phyloP scores from a whole-genome alignment of 495 filamentous ascomycete species.

The Cercophora sp. region DNA sequence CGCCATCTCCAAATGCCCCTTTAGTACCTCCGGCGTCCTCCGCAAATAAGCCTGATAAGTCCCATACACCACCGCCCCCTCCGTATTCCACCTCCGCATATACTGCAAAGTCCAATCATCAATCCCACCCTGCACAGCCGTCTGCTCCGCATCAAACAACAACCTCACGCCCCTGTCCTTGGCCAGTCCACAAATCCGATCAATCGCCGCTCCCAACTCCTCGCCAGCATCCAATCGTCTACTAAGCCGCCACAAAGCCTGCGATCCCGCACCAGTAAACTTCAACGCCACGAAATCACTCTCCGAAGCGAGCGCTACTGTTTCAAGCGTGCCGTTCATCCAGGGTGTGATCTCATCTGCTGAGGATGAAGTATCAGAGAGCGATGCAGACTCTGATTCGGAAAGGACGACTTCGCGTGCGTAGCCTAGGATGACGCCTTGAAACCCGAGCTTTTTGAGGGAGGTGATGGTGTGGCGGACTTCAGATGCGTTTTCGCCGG shows the following conservation, averaged over 20 bases:
- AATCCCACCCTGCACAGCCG: constrained; percentile 74
- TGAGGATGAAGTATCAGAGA: constrained; percentile 27
- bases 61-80: constrained; percentile 57
- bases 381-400: constrained; percentile 42
- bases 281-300: constrained; percentile 89
- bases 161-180: constrained; percentile 64
- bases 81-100: constrained; percentile 70
- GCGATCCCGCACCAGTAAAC: constrained; percentile 86
- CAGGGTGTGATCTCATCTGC: constrained; percentile 65
- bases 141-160: constrained; percentile 90
- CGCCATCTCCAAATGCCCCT: constrained; percentile 63
- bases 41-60: constrained; percentile 81
- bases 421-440: constrained; percentile 74
- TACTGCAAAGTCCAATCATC: constrained; percentile 79
- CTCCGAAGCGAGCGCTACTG: constrained; percentile 65
- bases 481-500: constrained; percentile 62
- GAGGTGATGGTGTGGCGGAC: constrained; percentile 55
- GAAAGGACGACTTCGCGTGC: constrained; percentile 67
- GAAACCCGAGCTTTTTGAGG: constrained; percentile 64
- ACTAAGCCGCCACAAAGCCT: constrained; percentile 63
- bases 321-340: constrained; percentile 70
- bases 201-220: constrained; percentile 64
- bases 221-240: constrained; percentile 54
- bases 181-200: constrained; percentile 72
- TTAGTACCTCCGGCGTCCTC: constrained; percentile 60